Evolutionary conservation across 2,329 filamentous ascomycete species (phyloP).

Genomic region (Corinectria fuckeliana): DNA sequence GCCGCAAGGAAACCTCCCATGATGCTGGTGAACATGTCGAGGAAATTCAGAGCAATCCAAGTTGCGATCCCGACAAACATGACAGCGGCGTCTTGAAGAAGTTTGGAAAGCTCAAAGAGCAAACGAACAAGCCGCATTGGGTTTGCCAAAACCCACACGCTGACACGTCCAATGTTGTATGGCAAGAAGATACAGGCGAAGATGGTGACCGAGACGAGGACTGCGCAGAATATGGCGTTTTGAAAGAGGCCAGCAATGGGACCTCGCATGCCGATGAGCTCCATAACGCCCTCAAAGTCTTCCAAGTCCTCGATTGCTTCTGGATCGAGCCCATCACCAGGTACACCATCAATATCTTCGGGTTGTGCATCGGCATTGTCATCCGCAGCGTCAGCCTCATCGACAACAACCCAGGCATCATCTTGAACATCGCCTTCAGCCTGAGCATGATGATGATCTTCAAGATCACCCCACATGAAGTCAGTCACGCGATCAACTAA

Average conservation of each 20-base stretch:
- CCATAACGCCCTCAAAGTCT: constrained; percentile 94
- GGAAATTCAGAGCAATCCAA: constrained; percentile 49
- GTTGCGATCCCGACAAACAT: constrained; percentile 65
- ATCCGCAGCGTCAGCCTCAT: constrained; percentile 29
- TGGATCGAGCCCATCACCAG: constrained; percentile 72
- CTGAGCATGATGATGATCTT: constrained; percentile 39
- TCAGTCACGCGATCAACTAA: constrained; percentile 53
- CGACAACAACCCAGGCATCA: constrained; percentile 49
- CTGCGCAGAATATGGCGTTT: constrained; percentile 91
- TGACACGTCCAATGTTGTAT: constrained; percentile 88
- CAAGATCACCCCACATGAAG: constrained; percentile 68
- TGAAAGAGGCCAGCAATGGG: constrained; percentile 89
- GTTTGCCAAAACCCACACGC: constrained; percentile 79
- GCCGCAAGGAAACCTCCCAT: constrained; percentile 41
- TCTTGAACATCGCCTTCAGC: constrained; percentile 56
- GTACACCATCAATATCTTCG: constrained; percentile 68
- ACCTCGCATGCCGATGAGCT: constrained; percentile 95
- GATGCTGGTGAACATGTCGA: constrained; percentile 47
- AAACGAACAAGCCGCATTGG: constrained; percentile 78
- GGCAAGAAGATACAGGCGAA: constrained; percentile 87
- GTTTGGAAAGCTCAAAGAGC: constrained; percentile 75
- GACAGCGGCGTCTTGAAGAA: constrained; percentile 78
- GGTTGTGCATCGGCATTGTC: constrained; percentile 40
- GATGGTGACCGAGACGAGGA: constrained; percentile 87
- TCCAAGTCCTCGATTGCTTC: constrained; percentile 85